Evolutionary conservation across 805 yeast genomes (phyloP).

Genomic region (Komagataella mondaviorum): DNA sequence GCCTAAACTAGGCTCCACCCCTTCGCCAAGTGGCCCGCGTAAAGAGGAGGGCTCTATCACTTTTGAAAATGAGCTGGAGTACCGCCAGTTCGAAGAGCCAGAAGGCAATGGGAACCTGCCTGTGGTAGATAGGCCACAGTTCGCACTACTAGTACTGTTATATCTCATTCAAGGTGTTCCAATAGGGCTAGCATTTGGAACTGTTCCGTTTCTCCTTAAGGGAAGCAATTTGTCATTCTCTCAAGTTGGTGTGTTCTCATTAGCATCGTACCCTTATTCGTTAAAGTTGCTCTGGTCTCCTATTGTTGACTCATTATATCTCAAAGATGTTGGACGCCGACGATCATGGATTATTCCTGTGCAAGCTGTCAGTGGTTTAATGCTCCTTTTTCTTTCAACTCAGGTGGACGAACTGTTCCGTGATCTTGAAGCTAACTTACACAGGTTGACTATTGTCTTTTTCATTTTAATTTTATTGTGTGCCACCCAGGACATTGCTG

Average conservation of each 20-base stretch:
- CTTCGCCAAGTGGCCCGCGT: background rate
- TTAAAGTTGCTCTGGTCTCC: conserved; percentile 93
- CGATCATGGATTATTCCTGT: conserved; percentile 92
- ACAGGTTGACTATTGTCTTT: conserved; percentile 53
- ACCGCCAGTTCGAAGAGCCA: background rate
- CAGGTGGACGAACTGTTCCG: conserved; percentile 35
- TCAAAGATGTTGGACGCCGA: conserved; percentile 59
- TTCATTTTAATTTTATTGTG: conserved; percentile 73
- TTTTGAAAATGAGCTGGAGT: background rate
- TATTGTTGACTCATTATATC: conserved; percentile 78
- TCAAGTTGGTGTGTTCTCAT: conserved; percentile 79
- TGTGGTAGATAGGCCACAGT: conserved; percentile 53
- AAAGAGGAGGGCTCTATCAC: background rate
- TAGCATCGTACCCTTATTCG: conserved; percentile 93
- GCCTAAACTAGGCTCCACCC: background rate
- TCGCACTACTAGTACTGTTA: conserved; percentile 54
- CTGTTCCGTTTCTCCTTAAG: conserved; percentile 81
- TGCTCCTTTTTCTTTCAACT: conserved; percentile 53
- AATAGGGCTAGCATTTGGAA: conserved; percentile 90
- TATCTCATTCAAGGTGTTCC: conserved; percentile 94
- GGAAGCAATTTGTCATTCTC: conserved; percentile 65
- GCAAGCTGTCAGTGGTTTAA: conserved; percentile 65
- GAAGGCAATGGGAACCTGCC: conserved; percentile 10
- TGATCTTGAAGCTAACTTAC: conserved; percentile 35
- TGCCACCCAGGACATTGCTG: conserved; percentile 98